Conservation (phyloP, 2,329 filamentous ascomycete genomes). For the Ophiocordyceps polyrhachis-furcata region DNA sequence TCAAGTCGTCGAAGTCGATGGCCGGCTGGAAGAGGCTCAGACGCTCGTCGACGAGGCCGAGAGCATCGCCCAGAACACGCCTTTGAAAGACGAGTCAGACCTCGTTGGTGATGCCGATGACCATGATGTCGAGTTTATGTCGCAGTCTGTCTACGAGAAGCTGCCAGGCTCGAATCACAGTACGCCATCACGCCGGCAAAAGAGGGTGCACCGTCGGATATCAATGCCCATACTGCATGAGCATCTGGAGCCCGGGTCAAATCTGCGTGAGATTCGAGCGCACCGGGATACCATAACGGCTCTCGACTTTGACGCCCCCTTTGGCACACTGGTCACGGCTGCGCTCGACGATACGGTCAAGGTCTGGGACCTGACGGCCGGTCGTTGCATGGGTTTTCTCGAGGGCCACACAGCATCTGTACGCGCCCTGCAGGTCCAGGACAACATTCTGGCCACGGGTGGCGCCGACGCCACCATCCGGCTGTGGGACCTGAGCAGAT, state of each 20-base stretch:
- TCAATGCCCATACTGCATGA: conserved; percentile 94
- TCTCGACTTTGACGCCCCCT: conserved; percentile 91
- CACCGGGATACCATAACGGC: conserved; percentile 80
- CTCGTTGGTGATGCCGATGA: conserved; percentile 30
- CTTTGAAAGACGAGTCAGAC: conserved; percentile 34
- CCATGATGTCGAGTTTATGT: conserved; percentile 58
- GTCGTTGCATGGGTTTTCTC: conserved; percentile 74
- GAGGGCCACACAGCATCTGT: conserved; percentile 94
- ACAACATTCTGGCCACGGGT: conserved; percentile 87
- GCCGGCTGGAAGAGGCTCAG: conserved; percentile 42
- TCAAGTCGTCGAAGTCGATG: conserved; percentile 44
- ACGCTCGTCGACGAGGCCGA: conserved; percentile 39
- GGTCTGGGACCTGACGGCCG: conserved; percentile 92
- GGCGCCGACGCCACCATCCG: conserved; percentile 89
- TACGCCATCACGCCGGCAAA: conserved; percentile 28
- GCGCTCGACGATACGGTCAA: conserved; percentile 84
- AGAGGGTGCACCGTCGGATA: conserved; percentile 45
- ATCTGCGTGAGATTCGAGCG: conserved; percentile 73
- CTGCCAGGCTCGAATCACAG: conserved; percentile 40
- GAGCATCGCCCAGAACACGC: conserved; percentile 31
- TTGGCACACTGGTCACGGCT: conserved; percentile 84
- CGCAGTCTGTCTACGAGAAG: conserved; percentile 92
- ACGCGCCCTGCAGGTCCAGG: conserved; percentile 77
- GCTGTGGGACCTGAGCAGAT: conserved; percentile 84
- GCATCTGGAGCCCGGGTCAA: conserved; percentile 77